Percentiles rank a stretch among this genome's conserved stretches.
Conservation (phyloP, 345 rosid genomes). For the Aquilaria sinensis region DNA sequence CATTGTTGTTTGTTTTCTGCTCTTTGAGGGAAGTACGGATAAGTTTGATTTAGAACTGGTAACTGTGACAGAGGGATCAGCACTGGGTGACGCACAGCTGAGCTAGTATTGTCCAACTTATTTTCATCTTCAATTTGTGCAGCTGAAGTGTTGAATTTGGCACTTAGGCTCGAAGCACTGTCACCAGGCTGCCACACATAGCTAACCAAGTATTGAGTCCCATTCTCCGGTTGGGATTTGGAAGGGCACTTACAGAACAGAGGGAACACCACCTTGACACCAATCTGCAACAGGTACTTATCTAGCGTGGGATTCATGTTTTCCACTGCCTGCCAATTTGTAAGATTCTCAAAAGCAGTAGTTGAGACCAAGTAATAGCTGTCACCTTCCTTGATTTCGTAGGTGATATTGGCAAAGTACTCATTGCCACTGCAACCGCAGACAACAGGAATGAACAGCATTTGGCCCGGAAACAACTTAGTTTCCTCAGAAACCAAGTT, state of each 20-base stretch:
- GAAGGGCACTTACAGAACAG: conserved; percentile 62
- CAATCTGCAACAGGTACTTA: conserved; percentile 31
- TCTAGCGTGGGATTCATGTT: conserved; percentile 29
- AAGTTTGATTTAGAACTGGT: conserved; percentile 32
- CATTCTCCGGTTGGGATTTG: conserved; percentile 17
- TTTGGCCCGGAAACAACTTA: conserved; percentile 37
- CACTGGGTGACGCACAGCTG: conserved; percentile 31
- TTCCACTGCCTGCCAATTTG: conserved; percentile 38
- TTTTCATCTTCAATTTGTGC: conserved; percentile 34
- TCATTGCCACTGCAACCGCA: conserved; percentile 44
- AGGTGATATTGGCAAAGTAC: conserved; percentile 46
- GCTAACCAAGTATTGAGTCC: conserved; percentile 31
- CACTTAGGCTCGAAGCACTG: conserved; percentile 28
- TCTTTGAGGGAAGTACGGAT: conserved; percentile 13
- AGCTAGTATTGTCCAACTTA: conserved; percentile 23
- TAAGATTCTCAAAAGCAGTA: conserved; percentile 37
- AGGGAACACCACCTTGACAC: conserved; percentile 39
- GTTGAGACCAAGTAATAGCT: conserved; percentile 40
- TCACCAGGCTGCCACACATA: conserved; percentile 52
- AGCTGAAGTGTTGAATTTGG: conserved; percentile 34
- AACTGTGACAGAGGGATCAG: conserved; percentile 45
- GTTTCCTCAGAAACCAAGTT: conserved; percentile 40
- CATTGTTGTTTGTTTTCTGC: conserved; percentile 16
- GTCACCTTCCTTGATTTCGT: conserved; percentile 43
- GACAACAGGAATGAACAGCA: conserved; percentile 43